Percentiles rank a stretch among this genome's conserved stretches.
These are phyloP conservation scores for Neonectria hederae DNA, from an alignment of 2,329 filamentous ascomycete species.

Conservation along the genomic window DNA sequence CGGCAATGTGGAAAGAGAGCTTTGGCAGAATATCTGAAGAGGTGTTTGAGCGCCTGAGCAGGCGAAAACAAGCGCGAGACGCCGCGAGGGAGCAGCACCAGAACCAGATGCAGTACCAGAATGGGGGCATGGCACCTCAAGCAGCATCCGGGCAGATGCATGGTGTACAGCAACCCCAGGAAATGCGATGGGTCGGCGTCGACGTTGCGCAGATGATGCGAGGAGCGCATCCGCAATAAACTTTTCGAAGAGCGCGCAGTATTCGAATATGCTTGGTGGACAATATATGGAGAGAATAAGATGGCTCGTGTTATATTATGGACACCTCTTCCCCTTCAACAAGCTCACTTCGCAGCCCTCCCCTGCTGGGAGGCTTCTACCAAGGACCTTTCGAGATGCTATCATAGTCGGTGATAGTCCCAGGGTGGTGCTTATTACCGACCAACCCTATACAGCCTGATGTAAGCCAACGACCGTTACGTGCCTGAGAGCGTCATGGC, in stretches of 20 bases:
- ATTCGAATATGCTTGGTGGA: neutral
- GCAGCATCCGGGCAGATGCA: conserved; percentile 31
- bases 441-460: neutral
- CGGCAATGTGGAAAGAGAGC: conserved; percentile 60
- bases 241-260: neutral
- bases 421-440: neutral
- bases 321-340: neutral
- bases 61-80: conserved; percentile 49
- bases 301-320: neutral
- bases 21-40: conserved; percentile 62
- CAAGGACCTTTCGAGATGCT: neutral
- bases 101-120: conserved; percentile 48
- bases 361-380: neutral
- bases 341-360: neutral
- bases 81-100: conserved; percentile 48
- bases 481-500: neutral
- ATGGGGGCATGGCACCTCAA: conserved; percentile 40
- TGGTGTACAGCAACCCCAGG: conserved; percentile 45
- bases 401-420: neutral
- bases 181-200: conserved; percentile 56
- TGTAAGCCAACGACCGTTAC: neutral
- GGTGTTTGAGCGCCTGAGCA: conserved; percentile 54
- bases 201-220: conserved; percentile 56
- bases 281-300: conserved; percentile 8
- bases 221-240: conserved; percentile 33